Evolutionary conservation across 164 flowering plant species (phyloP), one percentile per base, ranked within the genome.

Genomic region (Vitis cinerea): DNA sequence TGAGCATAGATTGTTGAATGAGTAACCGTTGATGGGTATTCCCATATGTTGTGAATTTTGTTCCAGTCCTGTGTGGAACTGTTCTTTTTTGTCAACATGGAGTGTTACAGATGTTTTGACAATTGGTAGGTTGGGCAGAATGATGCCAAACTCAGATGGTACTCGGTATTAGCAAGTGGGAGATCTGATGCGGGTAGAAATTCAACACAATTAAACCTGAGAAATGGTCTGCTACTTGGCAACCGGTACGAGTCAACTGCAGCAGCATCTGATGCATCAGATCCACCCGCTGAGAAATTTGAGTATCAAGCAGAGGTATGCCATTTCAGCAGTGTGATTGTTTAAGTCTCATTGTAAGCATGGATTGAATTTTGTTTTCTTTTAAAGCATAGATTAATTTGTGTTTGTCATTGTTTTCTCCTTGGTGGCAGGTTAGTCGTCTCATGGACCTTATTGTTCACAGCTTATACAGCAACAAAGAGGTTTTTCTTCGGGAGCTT

Each of bases 361-460:
- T 17, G n/a, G 30, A 9, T 44, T 57, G 17, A 50, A 16, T 15
- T 50, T 51, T 13, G 4, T 16, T 59, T 13, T 4, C 23, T 9
- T 53, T 17, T 48, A 14, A n/a, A 3, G 10, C 15, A 8, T 30
- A 48, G 16, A 59, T 15, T 17, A 4, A 27, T 67, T 61, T n/a
- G 10, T 50, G 9, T 49, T 10, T 66, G 53, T 12, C 30, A 37
- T 56, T 65, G 27, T 56, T 62, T 61, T 60, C 16, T 44, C 57
- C 8, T 17, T 56, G 59, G 4, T 75, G 62, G 61, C 88, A 94
- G 99, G 98, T 95, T 71, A 91, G 98, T 71, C 94, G 98, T 15
- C 93, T 93, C 59, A 93, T 95, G 99, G 98, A 95, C 78, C 97
- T 95, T 51, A 93, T 95, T 72, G 99, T 95, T 55, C 85, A 95